Conservation (phyloP, 2,329 filamentous ascomycete genomes). For the Pseudogymnoascus sp. region DNA sequence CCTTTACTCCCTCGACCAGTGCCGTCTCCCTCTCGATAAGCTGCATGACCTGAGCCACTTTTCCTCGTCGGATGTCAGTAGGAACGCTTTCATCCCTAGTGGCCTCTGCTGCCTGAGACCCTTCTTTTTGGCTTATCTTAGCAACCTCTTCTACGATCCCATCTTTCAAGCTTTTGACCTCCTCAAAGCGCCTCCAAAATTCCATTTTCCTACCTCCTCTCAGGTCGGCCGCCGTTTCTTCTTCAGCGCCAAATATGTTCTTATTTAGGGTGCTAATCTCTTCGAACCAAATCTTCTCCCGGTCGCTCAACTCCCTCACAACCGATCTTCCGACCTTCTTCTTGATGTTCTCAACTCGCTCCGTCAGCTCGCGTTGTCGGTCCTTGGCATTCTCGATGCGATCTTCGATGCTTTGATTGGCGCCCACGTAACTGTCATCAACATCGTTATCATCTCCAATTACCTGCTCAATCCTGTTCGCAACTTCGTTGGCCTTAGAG, state of each 20-base stretch:
- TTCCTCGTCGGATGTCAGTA: slow-evolving; percentile 51
- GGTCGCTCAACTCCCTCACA: slow-evolving; percentile 49
- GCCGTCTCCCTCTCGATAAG: slow-evolving; percentile 59
- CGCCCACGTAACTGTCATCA: slow-evolving; percentile 39
- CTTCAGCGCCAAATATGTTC: slow-evolving; percentile 24
- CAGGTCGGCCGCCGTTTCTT: slow-evolving; percentile 1
- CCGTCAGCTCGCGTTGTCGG: slow-evolving; percentile 47
- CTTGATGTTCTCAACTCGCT: slow-evolving; percentile 51
- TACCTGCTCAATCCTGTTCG: slow-evolving; percentile 57
- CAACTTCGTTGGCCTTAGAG: slow-evolving; percentile 54
- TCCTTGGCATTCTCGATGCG: slow-evolving; percentile 46
- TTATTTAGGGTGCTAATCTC: slow-evolving; percentile 40
- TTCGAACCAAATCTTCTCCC: slow-evolving; percentile 50
- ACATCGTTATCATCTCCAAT: slow-evolving; percentile 48
- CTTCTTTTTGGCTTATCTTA: slow-evolving; percentile 18
- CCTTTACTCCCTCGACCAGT: slow-evolving; percentile 57
- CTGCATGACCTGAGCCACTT: slow-evolving; percentile 54
- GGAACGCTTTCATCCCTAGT: slow-evolving; percentile 32
- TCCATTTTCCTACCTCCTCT: slow-evolving; percentile 32
- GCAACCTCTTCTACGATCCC: slow-evolving; percentile 39
- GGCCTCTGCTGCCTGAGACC: slow-evolving; percentile 13
- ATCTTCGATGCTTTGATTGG: slow-evolving; percentile 48
- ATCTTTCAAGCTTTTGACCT: slow-evolving; percentile 45
- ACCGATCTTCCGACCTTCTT: slow-evolving; percentile 36
- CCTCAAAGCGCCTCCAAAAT: slow-evolving; percentile 48